Evolutionary conservation across 192 early-diverging fungal species (phyloP).

Genomic region (Podila verticillata): DNA sequence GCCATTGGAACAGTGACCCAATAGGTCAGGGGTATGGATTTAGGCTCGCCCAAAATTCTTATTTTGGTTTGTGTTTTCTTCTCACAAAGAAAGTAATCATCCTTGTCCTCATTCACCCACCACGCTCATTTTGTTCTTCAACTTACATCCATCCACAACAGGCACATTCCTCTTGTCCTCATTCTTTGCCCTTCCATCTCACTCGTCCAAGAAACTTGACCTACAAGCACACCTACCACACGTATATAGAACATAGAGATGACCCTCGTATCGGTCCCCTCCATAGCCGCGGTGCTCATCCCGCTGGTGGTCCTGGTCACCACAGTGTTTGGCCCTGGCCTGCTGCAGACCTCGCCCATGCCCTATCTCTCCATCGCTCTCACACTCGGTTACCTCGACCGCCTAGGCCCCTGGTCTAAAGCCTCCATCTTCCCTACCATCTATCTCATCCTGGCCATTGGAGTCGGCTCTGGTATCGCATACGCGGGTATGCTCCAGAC

Average conservation of each 20-base stretch:
- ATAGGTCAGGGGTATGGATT: too few relatives aligned
- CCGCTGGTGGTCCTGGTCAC: conserved; percentile 36
- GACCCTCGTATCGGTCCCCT: conserved; percentile 24
- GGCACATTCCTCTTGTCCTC: too few relatives aligned
- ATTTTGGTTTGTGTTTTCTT: too few relatives aligned
- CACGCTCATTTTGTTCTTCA: too few relatives aligned
- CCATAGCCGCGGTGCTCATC: conserved; percentile 10
- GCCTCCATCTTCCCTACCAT: conserved; percentile 31
- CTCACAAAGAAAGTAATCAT: too few relatives aligned
- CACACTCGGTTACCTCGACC: conserved; percentile 28
- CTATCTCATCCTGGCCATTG: conserved; percentile 30
- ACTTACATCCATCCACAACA: too few relatives aligned
- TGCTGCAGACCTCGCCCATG: conserved; percentile 19
- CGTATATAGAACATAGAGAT: neutral
- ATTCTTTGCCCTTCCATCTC: too few relatives aligned
- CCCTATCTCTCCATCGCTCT: conserved; percentile 35
- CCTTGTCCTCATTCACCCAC: too few relatives aligned
- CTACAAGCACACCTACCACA: too few relatives aligned
- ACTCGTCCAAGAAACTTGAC: too few relatives aligned
- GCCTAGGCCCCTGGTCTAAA: conserved; percentile 35
- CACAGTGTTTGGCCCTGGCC: conserved; percentile 38
- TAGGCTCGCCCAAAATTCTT: too few relatives aligned
- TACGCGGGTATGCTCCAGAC: conserved; percentile 38
- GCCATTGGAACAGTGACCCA: too few relatives aligned
- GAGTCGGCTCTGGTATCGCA: conserved; percentile 32